Evolutionary conservation across 2,329 filamentous ascomycete genomes (phyloP).

Genomic region (Dactylellina sp.): DNA sequence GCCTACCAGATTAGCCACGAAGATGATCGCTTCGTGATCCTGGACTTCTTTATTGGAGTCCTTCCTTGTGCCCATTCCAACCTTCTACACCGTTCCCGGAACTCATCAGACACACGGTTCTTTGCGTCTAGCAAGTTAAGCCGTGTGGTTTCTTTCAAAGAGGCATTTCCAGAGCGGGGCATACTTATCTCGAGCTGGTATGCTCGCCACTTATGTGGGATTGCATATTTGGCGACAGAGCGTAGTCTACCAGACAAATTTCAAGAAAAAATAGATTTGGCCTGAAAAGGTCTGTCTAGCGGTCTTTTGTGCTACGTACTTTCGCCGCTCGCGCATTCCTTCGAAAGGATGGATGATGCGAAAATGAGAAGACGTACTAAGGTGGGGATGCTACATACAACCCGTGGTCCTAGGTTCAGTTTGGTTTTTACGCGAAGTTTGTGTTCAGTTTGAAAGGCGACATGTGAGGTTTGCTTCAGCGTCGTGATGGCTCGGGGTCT

Average conservation of each 20-base stretch:
- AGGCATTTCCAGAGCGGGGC: constrained; percentile 35
- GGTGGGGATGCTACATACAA: constrained; percentile 47
- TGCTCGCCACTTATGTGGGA: constrained; percentile 11
- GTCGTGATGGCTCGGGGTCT: constrained; percentile 31
- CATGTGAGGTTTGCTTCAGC: constrained; percentile 38
- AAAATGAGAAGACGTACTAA: constrained; percentile 56
- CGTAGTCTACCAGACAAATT: constrained; percentile 29
- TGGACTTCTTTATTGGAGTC: constrained; percentile 14
- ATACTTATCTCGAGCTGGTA: constrained; percentile 29
- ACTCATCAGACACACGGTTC: constrained; percentile 39
- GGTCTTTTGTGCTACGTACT: constrained; percentile 56
- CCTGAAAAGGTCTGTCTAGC: constrained; percentile 10
- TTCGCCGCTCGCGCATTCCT: constrained; percentile 40
- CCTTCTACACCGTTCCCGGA: constrained; percentile 33
- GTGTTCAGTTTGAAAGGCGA: constrained; percentile 8
- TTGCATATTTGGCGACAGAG: constrained; percentile 23
- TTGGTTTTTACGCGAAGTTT: constrained; percentile 27
- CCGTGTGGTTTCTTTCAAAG: constrained; percentile 29
- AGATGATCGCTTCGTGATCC: constrained; percentile 42
- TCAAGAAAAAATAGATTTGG: constrained; percentile 8
- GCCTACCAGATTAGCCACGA: constrained; percentile 22
- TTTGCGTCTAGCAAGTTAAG: constrained; percentile 42
- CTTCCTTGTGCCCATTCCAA: constrained; percentile 37
- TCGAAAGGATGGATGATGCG: constrained; percentile 20
- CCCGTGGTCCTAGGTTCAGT: constrained; percentile 38